Conservation (phyloP, 805 yeast species). For the Zygosaccharomyces gambellarensis region DNA sequence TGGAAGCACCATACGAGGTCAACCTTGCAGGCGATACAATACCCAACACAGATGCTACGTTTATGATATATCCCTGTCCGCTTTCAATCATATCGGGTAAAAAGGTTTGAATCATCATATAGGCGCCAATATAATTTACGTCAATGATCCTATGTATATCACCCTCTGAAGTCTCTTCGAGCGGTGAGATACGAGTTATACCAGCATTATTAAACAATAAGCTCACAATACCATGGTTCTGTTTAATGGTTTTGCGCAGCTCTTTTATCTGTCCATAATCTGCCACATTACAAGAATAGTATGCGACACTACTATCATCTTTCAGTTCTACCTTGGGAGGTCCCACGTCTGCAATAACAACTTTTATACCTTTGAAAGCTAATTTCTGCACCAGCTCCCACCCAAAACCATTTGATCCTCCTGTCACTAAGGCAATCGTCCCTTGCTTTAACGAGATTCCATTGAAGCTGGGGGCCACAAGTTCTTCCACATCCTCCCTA, state of each 20-base stretch:
- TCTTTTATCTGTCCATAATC: constrained; percentile 41
- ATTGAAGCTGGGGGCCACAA: background rate
- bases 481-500: background rate
- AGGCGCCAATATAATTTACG: constrained; percentile 66
- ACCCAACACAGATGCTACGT: constrained; percentile 81
- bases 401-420: constrained; percentile 82
- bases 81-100: constrained; percentile 63
- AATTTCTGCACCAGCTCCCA: constrained; percentile 50
- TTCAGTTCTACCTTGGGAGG: constrained; percentile 29
- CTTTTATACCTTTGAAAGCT: constrained; percentile 40
- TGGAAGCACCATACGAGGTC: constrained; percentile 82
- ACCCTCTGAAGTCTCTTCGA: constrained; percentile 48
- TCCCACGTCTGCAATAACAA: constrained; percentile 62
- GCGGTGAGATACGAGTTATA: constrained; percentile 52
- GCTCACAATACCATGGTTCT: constrained; percentile 54
- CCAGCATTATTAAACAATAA: constrained; percentile 86
- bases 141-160: constrained; percentile 60
- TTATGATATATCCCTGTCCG: constrained; percentile 70
- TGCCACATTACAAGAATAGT: constrained; percentile 68
- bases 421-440: constrained; percentile 74
- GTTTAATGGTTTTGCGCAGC: constrained; percentile 38
- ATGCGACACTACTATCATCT: constrained; percentile 41
- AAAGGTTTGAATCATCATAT: constrained; percentile 63
- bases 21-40: constrained; percentile 77
- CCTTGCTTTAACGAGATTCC: constrained; percentile 15